Conservation (phyloP, 2,329 filamentous ascomycete genomes). For the Verticillium isaacii region DNA sequence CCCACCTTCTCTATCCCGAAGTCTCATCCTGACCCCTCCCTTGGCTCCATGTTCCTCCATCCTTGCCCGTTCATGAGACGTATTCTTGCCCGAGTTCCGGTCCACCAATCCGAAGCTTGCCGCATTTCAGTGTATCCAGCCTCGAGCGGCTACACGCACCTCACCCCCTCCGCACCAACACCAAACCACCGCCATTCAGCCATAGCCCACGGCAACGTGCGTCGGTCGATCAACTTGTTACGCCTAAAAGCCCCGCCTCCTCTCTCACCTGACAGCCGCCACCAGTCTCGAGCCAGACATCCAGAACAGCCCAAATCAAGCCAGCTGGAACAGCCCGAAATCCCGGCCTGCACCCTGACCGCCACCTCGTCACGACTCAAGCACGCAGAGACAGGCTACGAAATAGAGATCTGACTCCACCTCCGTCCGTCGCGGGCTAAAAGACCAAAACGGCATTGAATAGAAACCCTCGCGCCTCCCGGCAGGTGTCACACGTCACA, state of each 20-base stretch:
- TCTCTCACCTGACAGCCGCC: neutral
- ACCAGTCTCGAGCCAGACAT: neutral
- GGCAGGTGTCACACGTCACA: neutral
- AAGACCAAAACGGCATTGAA: neutral
- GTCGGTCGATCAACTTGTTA: neutral
- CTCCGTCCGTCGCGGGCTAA: neutral
- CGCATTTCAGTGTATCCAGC: neutral
- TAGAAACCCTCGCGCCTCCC: neutral
- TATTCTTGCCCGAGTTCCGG: neutral
- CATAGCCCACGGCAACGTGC: neutral
- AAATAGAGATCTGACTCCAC: neutral
- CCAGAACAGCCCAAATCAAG: neutral
- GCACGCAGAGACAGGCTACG: neutral
- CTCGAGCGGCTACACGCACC: neutral
- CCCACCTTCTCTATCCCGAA: neutral
- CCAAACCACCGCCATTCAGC: neutral
- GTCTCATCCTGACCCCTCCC: neutral
- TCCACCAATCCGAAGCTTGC: neutral
- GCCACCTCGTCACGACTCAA: neutral
- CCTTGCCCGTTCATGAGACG: neutral
- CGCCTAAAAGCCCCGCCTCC: neutral
- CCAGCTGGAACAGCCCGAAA: neutral
- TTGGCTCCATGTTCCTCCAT: neutral
- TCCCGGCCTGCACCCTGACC: neutral
- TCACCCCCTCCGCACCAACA: neutral